A percentile compares a stretch with the other conserved stretches of the same genome.
Evolutionary conservation across 305 asterid species (phyloP).

Genomic region (Fraxinus paxiana): DNA sequence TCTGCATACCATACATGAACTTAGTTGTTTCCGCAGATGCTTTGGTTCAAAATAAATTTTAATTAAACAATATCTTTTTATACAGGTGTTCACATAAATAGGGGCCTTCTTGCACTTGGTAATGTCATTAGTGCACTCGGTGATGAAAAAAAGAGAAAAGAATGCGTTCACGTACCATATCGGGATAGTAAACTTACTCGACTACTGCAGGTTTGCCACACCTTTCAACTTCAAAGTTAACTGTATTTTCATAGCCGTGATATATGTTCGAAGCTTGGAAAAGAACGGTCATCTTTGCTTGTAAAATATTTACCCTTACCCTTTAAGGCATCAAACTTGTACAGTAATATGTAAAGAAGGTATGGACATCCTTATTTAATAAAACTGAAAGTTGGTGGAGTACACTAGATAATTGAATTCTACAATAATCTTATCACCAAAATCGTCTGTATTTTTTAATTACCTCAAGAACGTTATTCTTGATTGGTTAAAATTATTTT

Average conservation of each 20-base stretch:
- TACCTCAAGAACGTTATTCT: background rate
- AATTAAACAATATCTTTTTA: conserved; percentile 14
- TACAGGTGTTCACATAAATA: conserved; percentile 95
- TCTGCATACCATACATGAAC: background rate
- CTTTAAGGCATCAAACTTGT: background rate
- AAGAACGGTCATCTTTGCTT: background rate
- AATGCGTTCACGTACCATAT: conserved; percentile 90
- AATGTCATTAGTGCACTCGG: conserved; percentile 98
- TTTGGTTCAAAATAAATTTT: conserved; percentile 14
- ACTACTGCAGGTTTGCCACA: conserved; percentile 70
- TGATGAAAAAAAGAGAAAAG: conserved; percentile 94
- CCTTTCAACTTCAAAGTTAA: conserved; percentile 3
- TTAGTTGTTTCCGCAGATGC: conserved; percentile 12
- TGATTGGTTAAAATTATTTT: conserved; percentile 2
- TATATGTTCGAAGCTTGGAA: background rate
- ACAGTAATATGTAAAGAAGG: conserved; percentile 1
- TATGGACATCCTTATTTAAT: background rate
- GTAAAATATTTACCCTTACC: background rate
- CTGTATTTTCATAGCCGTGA: background rate
- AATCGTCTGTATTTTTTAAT: background rate
- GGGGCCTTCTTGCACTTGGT: conserved; percentile 98
- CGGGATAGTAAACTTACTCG: conserved; percentile 99
- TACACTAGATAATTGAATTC: background rate
- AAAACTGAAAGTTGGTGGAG: background rate
- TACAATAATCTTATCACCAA: background rate